Conservation (phyloP, 345 rosid species). For the Streptanthus diversifolius region DNA sequence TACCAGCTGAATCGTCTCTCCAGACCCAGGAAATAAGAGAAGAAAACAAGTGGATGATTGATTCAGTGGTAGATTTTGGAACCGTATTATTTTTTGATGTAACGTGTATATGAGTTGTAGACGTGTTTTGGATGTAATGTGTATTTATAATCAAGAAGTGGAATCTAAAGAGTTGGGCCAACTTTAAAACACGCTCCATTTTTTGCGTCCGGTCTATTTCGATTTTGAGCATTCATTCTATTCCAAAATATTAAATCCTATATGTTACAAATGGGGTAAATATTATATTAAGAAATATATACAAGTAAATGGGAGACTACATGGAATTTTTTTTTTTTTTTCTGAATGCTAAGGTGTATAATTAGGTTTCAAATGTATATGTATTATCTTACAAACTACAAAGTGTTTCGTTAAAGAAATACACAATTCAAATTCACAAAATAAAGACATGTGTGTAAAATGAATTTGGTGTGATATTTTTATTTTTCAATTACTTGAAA, state of each 20-base stretch:
- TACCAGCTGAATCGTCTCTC: slow-evolving; percentile 41
- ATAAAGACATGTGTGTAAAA: not conserved
- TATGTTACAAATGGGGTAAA: not conserved
- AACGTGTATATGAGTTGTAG: too few relatives aligned
- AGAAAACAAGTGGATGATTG: too few relatives aligned
- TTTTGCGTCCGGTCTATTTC: too few relatives aligned
- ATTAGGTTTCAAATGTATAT: not conserved
- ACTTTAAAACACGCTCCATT: too few relatives aligned
- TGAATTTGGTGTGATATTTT: not conserved
- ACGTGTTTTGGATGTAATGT: too few relatives aligned
- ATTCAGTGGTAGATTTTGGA: too few relatives aligned
- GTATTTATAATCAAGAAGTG: too few relatives aligned
- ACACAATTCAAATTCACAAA: not conserved
- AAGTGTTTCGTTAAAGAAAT: not conserved
- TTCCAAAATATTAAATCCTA: not conserved
- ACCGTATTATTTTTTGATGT: too few relatives aligned
- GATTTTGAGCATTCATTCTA: too few relatives aligned
- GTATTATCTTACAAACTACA: too few relatives aligned
- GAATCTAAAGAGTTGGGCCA: too few relatives aligned
- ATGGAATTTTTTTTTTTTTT: not conserved
- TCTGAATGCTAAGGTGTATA: not conserved
- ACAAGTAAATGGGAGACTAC: not conserved
- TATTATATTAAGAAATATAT: not conserved
- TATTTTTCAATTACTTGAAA: not conserved
- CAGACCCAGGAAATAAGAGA: too few relatives aligned